A percentile compares a stretch with the other conserved stretches of the same genome.
These are phyloP conservation scores for Gloeopeniophorella convolvens DNA, from an alignment of 768 basidiomycete genomes.

Conservation along the genomic window DNA sequence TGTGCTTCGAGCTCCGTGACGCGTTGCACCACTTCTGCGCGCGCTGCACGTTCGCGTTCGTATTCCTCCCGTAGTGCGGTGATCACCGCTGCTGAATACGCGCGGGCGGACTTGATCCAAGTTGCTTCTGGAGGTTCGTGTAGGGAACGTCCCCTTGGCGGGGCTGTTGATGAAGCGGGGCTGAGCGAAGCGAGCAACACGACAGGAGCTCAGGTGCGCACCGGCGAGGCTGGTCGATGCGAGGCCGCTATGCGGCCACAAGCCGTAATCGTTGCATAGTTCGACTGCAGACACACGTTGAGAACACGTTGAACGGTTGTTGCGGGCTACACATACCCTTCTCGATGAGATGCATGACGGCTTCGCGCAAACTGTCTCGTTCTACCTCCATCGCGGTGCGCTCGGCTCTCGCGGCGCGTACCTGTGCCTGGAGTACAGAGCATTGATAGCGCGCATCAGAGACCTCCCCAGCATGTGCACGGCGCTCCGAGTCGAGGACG, in stretches of 20 bases:
- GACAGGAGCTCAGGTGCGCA: background rate
- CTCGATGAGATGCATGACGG: constrained; percentile 46
- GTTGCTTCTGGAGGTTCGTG: constrained; percentile 22
- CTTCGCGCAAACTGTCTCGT: constrained; percentile 47
- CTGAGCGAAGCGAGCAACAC: background rate
- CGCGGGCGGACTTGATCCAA: constrained; percentile 22
- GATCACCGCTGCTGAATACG: constrained; percentile 42
- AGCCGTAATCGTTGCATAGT: constrained; percentile 18
- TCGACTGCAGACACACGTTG: constrained; percentile 13
- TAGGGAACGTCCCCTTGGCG: constrained; percentile 7
- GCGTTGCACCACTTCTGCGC: constrained; percentile 34
- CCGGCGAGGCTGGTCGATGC: constrained; percentile 1
- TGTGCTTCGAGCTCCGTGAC: constrained; percentile 44
- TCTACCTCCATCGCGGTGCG: constrained; percentile 39
- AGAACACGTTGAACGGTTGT: background rate
- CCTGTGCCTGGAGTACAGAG: constrained; percentile 31
- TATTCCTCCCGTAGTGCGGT: constrained; percentile 37
- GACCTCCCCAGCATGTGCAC: constrained; percentile 37
- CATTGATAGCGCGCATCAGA: constrained; percentile 29
- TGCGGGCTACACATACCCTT: constrained; percentile 41
- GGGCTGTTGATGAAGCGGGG: background rate
- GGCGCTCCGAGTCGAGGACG: constrained; percentile 39
- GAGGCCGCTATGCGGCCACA: constrained; percentile 20
- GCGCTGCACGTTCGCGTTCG: constrained; percentile 37
- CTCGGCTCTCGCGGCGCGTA: constrained; percentile 23